A percentile compares a stretch with the other conserved stretches of the same genome.
Evolutionary conservation across 2,329 filamentous ascomycete species (phyloP).

Genomic region (Cytospora piceicola): DNA sequence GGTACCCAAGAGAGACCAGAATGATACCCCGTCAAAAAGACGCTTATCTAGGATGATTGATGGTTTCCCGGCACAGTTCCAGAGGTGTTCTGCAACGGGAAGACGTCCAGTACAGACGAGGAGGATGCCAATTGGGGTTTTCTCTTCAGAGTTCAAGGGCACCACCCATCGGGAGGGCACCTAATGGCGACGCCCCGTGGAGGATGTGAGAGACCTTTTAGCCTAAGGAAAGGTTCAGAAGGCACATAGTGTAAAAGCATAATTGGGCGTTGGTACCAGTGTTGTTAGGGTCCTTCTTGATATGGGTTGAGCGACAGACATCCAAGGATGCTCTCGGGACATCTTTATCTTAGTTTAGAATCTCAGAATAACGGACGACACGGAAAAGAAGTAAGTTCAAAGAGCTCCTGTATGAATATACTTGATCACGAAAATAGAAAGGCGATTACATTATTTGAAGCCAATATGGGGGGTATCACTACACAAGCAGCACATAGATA

Average conservation of each 20-base stretch:
- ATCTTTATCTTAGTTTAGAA: not conserved
- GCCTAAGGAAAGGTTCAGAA: not conserved
- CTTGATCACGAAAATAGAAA: not conserved
- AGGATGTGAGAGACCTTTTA: not conserved
- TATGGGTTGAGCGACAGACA: not conserved
- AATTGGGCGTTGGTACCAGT: not conserved
- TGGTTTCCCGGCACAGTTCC: not conserved
- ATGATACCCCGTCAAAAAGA: not conserved
- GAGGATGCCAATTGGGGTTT: not conserved
- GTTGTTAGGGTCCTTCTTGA: not conserved
- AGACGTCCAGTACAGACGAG: not conserved
- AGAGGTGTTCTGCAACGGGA: not conserved
- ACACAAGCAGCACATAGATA: not conserved
- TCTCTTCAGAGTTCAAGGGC: not conserved
- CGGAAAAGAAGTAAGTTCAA: not conserved
- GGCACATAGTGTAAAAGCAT: not conserved
- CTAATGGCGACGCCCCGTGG: not conserved
- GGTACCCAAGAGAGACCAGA: not conserved
- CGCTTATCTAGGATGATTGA: not conserved
- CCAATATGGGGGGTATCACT: slow-evolving; percentile 8
- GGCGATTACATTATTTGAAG: not conserved
- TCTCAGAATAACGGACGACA: not conserved
- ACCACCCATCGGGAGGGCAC: not conserved
- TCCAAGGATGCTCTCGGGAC: not conserved
- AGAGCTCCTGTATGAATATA: slow-evolving; percentile 1